A percentile compares a stretch with the other conserved stretches of the same genome.
Conservation (phyloP, 1,139 yeast species). For the Meyerozyma athensensis region DNA sequence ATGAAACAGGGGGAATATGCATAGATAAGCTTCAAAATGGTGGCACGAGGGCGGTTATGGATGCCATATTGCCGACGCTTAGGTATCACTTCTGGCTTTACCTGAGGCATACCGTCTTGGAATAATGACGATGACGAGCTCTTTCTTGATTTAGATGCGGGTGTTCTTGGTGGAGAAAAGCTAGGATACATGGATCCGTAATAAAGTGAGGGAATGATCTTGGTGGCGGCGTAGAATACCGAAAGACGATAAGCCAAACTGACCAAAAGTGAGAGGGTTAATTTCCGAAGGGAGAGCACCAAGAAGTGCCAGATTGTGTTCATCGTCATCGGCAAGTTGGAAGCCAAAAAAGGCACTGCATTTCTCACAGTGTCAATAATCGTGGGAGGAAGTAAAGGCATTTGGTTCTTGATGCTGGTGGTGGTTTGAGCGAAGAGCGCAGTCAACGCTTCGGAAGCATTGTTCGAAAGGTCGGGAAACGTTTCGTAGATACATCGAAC, state of each 20-base stretch:
- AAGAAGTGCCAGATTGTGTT: slow-evolving; percentile 69
- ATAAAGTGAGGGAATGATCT: slow-evolving; percentile 78
- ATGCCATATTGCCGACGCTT: background rate
- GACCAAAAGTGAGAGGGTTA: slow-evolving; percentile 76
- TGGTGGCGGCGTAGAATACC: slow-evolving; percentile 89
- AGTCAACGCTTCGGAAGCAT: slow-evolving; percentile 39
- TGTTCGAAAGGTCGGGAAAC: slow-evolving; percentile 71
- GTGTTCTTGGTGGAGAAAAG: slow-evolving; percentile 19
- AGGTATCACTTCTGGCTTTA: background rate
- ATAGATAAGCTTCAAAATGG: slow-evolving; percentile 59
- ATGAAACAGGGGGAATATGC: slow-evolving; percentile 91
- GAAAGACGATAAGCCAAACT: slow-evolving; percentile 81
- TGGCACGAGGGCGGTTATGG: slow-evolving; percentile 26
- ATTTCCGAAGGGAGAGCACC: slow-evolving; percentile 62
- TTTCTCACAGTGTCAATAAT: slow-evolving; percentile 35
- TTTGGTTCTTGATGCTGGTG: slow-evolving; percentile 31
- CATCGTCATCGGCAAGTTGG: slow-evolving; percentile 53
- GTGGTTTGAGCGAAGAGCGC: slow-evolving; percentile 37
- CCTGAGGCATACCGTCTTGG: background rate
- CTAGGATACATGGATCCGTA: slow-evolving; percentile 32
- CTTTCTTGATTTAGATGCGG: slow-evolving; percentile 13
- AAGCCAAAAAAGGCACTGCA: slow-evolving; percentile 43
- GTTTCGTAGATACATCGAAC: slow-evolving; percentile 90
- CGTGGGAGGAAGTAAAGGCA: slow-evolving; percentile 39
- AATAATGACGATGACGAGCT: background rate